Evolutionary conservation across 306 rosid genomes (phyloP).

Genomic region (Arachis stenosperma): DNA sequence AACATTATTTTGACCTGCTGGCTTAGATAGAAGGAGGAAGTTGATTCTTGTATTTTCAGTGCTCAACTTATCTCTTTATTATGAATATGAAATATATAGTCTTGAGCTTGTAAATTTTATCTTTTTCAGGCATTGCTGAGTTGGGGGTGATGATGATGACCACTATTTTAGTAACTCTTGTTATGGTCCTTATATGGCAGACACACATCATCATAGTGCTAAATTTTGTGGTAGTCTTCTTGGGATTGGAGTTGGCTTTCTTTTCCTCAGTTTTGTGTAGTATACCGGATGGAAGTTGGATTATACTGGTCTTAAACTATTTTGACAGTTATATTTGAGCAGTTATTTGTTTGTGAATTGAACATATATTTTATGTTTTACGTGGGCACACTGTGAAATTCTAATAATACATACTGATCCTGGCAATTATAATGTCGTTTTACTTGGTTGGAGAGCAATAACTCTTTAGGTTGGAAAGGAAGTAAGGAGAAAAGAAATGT

Average conservation of each 20-base stretch:
- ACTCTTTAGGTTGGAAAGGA: no score
- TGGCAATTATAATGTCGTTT: constrained; percentile 2
- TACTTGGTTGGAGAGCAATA: background rate
- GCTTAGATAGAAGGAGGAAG: constrained; percentile 13
- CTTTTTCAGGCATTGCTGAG: constrained; percentile 88
- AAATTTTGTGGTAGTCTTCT: constrained; percentile 66
- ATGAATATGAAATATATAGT: constrained; percentile 14
- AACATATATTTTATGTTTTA: background rate
- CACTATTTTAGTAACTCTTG: constrained; percentile 82
- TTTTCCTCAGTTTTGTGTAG: constrained; percentile 92
- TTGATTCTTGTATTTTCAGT: constrained; percentile 30
- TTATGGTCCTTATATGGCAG: constrained; percentile 99
- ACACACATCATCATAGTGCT: constrained; percentile 72
- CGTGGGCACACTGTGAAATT: background rate
- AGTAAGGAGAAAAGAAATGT: no score
- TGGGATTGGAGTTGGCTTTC: constrained; percentile 82
- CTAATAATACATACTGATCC: background rate
- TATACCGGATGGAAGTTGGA: constrained; percentile 96
- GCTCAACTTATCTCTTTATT: constrained; percentile 22
- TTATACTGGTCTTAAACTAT: constrained; percentile 60
- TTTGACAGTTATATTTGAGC: background rate
- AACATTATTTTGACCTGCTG: constrained; percentile 16
- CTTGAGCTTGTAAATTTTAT: constrained; percentile 36
- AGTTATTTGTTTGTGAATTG: constrained; percentile 19
- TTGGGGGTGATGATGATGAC: constrained; percentile 99